phyloP scores from a whole-genome alignment of 2,329 filamentous ascomycete species.

The Chalara sp. region DNA sequence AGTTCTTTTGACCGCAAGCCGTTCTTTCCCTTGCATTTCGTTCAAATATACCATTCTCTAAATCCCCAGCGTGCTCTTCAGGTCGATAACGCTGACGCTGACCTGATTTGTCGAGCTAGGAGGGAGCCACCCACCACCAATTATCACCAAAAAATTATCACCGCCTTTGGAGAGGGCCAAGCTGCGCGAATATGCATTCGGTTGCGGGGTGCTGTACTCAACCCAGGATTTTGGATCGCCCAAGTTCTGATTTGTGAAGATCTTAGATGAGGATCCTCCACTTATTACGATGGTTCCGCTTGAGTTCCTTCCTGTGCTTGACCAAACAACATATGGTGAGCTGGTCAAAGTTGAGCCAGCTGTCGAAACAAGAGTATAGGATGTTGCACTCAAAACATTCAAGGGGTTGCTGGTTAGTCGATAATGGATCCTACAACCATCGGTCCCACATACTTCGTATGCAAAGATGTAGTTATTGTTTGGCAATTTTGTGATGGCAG shows the following conservation, averaged over 20 bases:
- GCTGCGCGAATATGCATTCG: conserved; percentile 7
- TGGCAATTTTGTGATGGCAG: conserved; percentile 44
- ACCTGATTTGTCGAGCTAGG: too few relatives aligned
- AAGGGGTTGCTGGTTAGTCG: neutral
- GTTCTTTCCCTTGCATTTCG: neutral
- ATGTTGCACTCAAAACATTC: neutral
- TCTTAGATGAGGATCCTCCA: neutral
- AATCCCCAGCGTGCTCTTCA: too few relatives aligned
- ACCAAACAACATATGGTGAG: conserved; percentile 10
- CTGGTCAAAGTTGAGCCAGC: neutral
- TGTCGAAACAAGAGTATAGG: neutral
- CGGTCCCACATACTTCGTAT: conserved; percentile 43
- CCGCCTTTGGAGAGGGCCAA: neutral
- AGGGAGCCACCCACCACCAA: neutral
- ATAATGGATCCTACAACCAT: conserved; percentile 2
- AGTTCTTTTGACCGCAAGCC: neutral
- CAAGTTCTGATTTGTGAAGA: conserved; percentile 6
- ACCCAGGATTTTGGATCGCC: conserved; percentile 4
- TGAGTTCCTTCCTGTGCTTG: neutral
- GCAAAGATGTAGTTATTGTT: conserved; percentile 51
- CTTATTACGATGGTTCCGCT: conserved; percentile 1
- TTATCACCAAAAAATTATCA: neutral
- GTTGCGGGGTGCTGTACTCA: conserved; percentile 1
- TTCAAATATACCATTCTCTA: neutral
- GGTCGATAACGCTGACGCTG: too few relatives aligned